Evolutionary conservation across 2,329 filamentous ascomycete genomes (phyloP), one percentile per base, ranked within the genome.

Genomic region (Cytospora piceae): DNA sequence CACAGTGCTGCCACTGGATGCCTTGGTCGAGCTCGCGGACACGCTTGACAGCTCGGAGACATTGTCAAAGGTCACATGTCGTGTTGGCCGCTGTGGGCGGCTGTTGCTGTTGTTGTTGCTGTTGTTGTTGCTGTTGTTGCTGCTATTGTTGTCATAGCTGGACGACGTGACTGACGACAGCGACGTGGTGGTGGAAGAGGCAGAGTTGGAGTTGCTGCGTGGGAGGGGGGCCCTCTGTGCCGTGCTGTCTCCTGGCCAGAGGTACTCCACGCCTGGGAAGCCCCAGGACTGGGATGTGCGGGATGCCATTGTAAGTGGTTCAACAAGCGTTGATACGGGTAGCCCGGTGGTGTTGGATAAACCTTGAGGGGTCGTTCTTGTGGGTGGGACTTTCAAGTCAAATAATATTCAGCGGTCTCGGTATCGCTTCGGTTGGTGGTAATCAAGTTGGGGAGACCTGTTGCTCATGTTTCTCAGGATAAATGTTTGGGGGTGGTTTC

Each of bases 401-500:
- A 22, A 22, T 20, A 24, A 14, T 12, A 17, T 57, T 68, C 66
- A 68, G 58, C 66, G 66, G 60, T 60, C 59, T 58, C 66, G 52
- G 52, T 68, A 66, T 61, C 59, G 42, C 51, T 63, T 66, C 7
- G 66, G 52, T 51, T 63, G 58, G 54, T 60, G 66, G 42, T 66
- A 68, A 52, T 58, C 37, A 15, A 63, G 57, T 31, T 32, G 63
- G 14, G 31, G 46, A 32, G 57, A 51, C 49, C 51, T 68, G 59
- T 51, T 66, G 56, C 66, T 68, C 66, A 68, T 68, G 46, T 61
- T 68, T 66, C 54, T 61, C 24, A 12, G 27, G 52, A 32, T 11
- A 20, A 42, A 46, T 29, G 14, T 20, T 64, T 39, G 39, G 29
- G 53, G 22, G 34, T 24, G 46, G 53, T 63, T 46, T 49, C 3